Evolutionary conservation across 805 yeast genomes (phyloP).

Genomic region (Candida montana): DNA sequence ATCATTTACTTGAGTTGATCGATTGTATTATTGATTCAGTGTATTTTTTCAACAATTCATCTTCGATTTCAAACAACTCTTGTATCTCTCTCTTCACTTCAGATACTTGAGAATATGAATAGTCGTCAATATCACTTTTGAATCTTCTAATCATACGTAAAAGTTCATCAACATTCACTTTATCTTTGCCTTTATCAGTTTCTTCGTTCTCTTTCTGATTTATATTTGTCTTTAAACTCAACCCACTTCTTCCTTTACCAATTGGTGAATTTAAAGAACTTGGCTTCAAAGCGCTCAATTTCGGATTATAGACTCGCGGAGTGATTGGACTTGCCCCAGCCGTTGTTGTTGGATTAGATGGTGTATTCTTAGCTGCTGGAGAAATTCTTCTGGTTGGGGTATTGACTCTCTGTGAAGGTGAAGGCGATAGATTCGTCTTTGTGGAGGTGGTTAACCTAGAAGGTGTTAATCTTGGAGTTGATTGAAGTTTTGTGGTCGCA

Average conservation of each 20-base stretch:
- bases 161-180: slow-evolving; percentile 14
- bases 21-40: slow-evolving; percentile 15
- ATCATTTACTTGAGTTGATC: not conserved
- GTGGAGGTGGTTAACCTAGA: slow-evolving; percentile 13
- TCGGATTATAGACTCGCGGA: slow-evolving; percentile 5
- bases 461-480: slow-evolving; percentile 22
- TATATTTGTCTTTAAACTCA: slow-evolving; percentile 5
- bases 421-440: slow-evolving; percentile 20
- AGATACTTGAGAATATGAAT: slow-evolving; percentile 18
- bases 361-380: slow-evolving; percentile 1
- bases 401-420: slow-evolving; percentile 7
- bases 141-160: slow-evolving; percentile 11
- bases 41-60: slow-evolving; percentile 32
- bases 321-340: slow-evolving; percentile 9
- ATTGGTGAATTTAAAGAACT: slow-evolving; percentile 3
- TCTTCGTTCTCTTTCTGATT: slow-evolving; percentile 5
- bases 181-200: slow-evolving; percentile 18
- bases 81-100: slow-evolving; percentile 22
- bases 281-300: slow-evolving; percentile 4
- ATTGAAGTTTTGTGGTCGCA: slow-evolving; percentile 12
- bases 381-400: not conserved
- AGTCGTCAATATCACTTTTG: slow-evolving; percentile 16
- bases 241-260: slow-evolving; percentile 9
- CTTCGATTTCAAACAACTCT: slow-evolving; percentile 19
- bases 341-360: slow-evolving; percentile 7